These are phyloP conservation scores for Pleurotus cornucopiae DNA, from an alignment of 768 basidiomycete species.

Conservation along the genomic window DNA sequence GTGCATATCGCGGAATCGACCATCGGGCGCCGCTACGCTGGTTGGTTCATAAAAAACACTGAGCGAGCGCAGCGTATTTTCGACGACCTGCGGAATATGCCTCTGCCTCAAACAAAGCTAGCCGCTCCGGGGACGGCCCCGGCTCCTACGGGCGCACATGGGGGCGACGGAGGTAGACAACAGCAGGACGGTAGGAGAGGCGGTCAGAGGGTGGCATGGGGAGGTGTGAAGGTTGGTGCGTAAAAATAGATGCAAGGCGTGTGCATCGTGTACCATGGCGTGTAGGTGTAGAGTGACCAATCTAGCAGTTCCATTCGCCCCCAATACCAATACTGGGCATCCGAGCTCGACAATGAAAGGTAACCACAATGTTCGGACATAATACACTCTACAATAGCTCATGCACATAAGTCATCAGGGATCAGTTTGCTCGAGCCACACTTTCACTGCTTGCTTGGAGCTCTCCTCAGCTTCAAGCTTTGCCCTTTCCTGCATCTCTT, in stretches of 20 bases:
- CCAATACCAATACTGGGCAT: too few species aligned
- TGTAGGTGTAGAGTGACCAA: too few species aligned
- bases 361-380: too few species aligned
- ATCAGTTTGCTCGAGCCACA: too few species aligned
- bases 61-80: conserved; percentile 87
- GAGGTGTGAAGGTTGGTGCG: conserved; percentile 34
- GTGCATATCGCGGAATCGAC: conserved; percentile 95
- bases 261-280: too few species aligned
- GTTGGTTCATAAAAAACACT: conserved; percentile 96
- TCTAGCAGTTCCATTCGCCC: too few species aligned
- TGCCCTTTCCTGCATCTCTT: too few species aligned
- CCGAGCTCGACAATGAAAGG: too few species aligned
- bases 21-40: conserved; percentile 87
- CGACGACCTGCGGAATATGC: conserved; percentile 64
- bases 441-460: too few species aligned
- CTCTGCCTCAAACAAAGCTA: conserved; percentile 36
- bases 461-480: too few species aligned
- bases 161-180: conserved; percentile 12
- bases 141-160: conserved; percentile 17
- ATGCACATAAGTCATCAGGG: too few species aligned
- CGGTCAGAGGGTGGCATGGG: conserved; percentile 63
- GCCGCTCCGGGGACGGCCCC: conserved; percentile 13
- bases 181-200: conserved; percentile 29
- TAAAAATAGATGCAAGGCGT: neutral
- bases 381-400: too few species aligned